phyloP scores from a whole-genome alignment of 78 protist genomes.

The Dictyostelium capitatum region DNA sequence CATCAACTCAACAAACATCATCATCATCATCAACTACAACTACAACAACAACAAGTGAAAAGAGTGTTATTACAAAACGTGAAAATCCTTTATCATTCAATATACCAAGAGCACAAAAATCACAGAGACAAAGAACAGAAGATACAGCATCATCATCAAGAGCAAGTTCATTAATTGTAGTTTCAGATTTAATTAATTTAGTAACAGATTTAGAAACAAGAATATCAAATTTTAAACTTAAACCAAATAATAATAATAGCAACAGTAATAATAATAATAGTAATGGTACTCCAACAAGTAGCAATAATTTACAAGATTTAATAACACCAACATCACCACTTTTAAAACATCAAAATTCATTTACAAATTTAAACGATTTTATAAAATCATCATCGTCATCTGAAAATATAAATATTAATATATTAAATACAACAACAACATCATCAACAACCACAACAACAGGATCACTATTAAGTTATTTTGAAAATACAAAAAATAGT shows the following conservation, averaged over 20 bases:
- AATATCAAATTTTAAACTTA: conserved; percentile 38
- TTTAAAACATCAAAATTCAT: conserved; percentile 28
- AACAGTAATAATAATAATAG: background rate
- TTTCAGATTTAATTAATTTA: conserved; percentile 48
- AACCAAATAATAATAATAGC: background rate
- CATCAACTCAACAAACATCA: background rate
- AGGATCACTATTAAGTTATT: background rate
- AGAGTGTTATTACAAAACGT: conserved; percentile 45
- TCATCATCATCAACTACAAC: background rate
- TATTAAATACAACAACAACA: background rate
- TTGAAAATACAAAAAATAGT: background rate
- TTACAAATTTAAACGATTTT: conserved; percentile 30
- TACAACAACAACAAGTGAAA: background rate
- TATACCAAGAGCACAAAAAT: conserved; percentile 68
- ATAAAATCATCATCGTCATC: background rate
- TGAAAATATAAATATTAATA: background rate
- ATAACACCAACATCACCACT: conserved; percentile 10
- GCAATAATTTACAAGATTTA: background rate
- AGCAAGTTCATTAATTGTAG: conserved; percentile 57
- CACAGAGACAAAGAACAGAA: conserved; percentile 69
- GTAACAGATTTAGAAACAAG: conserved; percentile 67
- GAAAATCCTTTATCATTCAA: conserved; percentile 64
- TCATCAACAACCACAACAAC: background rate
- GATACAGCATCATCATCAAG: conserved; percentile 53
- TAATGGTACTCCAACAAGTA: background rate